phyloP scores from a whole-genome alignment of 495 filamentous ascomycete species.

The Trichoderma gamsii region DNA sequence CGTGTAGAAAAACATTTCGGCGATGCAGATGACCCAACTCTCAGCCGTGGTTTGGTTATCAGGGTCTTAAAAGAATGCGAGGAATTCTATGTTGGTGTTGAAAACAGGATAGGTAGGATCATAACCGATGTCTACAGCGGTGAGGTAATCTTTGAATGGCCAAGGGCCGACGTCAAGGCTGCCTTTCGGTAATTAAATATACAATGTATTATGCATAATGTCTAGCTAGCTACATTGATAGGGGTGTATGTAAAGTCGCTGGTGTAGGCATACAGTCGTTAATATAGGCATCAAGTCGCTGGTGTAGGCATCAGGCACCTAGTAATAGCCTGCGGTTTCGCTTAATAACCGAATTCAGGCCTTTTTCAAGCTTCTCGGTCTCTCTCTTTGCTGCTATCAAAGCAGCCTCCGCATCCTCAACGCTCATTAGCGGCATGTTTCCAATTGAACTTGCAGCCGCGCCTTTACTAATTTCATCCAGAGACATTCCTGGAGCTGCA shows the following conservation, averaged over 20 bases:
- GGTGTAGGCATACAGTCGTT: background rate
- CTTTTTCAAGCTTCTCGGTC: conserved; percentile 64
- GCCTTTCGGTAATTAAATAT: conserved; percentile 39
- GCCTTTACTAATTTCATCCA: conserved; percentile 1
- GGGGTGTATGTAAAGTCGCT: background rate
- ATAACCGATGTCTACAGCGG: conserved; percentile 51
- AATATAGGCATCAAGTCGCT: no score
- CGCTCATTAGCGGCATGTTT: conserved; percentile 44
- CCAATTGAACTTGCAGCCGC: conserved; percentile 7
- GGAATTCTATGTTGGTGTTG: conserved; percentile 65
- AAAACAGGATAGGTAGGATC: conserved; percentile 62
- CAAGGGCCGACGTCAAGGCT: conserved; percentile 44
- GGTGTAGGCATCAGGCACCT: conserved; percentile 15
- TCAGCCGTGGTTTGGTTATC: conserved; percentile 62
- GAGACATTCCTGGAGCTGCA: conserved; percentile 11
- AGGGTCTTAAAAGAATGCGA: conserved; percentile 80
- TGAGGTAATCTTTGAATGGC: conserved; percentile 51
- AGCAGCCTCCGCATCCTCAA: conserved; percentile 57
- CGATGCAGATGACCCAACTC: conserved; percentile 65
- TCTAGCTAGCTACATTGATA: background rate
- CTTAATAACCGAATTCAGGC: conserved; percentile 51
- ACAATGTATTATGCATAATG: background rate
- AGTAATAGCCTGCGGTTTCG: conserved; percentile 51
- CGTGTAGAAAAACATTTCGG: conserved; percentile 95
- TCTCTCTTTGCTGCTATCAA: conserved; percentile 56